Evolutionary conservation across 495 filamentous ascomycete genomes (phyloP), one percentile per base, ranked within the genome.

Genomic region (Penicillium canescens): DNA sequence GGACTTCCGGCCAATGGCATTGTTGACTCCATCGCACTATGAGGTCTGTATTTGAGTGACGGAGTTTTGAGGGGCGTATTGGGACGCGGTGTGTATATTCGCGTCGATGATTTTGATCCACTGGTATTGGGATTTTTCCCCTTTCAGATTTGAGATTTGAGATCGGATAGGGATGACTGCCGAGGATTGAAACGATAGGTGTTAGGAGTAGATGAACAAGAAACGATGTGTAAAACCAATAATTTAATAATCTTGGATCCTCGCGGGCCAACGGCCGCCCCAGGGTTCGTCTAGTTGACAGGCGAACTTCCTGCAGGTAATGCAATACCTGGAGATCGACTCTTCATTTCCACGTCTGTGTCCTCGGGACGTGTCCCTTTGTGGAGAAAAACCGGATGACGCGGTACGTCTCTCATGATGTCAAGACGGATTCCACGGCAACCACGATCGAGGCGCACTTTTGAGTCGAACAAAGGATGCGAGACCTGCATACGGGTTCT

Each of bases 251-350:
- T 46, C 50, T 44, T 24, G 46, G 42, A 59, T 44, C 44, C 46
- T 54, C 42, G 57, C 56, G 60, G 60, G 63, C 55, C 61, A 64
- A 63, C 63, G 63, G 63, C 50, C 41, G 63, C 63, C 63, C 63
- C 63, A 66, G 61, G 52, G 63, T 66, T 66, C 63, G 57, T 66
- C 49, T 13, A 35, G 49, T 55, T 59, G 60, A 62, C 62, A 63
- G 54, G 44, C 60, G 56, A 43, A 53, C 49, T 42, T 50, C 23
- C 50, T 60, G 56, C 56, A 53, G 49, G 62, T 60, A 62, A 54
- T 54, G 41, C 40, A 20, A 10, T 23, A 20, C 34, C 6, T 42
- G 45, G 23, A 44, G 60, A 60, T 63, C 33, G 11, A 42, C 45
- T 45, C 34, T 49, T 28, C 48, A 46, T 52, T 56, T 38, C 62